These are phyloP conservation scores for Lentinula boryana DNA, from an alignment of 768 basidiomycete genomes.

Conservation along the genomic window DNA sequence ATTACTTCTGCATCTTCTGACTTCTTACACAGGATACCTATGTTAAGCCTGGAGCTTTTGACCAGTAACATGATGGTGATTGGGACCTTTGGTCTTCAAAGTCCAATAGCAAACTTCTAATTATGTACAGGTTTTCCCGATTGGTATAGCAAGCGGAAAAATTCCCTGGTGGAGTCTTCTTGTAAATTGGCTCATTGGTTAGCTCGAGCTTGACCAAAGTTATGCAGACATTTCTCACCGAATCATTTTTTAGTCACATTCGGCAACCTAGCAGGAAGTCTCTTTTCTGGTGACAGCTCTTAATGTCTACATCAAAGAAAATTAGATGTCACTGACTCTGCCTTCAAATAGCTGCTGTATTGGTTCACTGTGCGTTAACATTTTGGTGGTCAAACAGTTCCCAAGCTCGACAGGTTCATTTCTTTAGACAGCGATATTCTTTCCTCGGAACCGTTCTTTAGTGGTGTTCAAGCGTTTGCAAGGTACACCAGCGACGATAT, in stretches of 20 bases:
- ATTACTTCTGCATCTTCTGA: not conserved
- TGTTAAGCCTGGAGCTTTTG: conserved; percentile 63
- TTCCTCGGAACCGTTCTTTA: conserved; percentile 49
- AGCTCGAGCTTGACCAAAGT: conserved; percentile 2
- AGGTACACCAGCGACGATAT: conserved; percentile 33
- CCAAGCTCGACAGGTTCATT: not conserved
- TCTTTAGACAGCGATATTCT: conserved; percentile 52
- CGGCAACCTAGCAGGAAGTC: conserved; percentile 62
- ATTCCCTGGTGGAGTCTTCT: conserved; percentile 69
- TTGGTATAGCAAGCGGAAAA: conserved; percentile 55
- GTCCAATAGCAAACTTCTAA: not conserved
- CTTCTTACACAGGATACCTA: conserved; percentile 47
- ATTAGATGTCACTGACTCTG: conserved; percentile 44
- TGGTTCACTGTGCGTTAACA: not conserved
- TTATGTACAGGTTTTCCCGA: conserved; percentile 51
- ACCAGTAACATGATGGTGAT: conserved; percentile 75
- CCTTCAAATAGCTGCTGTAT: not conserved
- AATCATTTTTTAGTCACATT: conserved; percentile 38
- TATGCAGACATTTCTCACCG: not conserved
- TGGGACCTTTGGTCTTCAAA: not conserved
- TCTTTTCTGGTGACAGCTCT: conserved; percentile 64
- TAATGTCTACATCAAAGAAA: not conserved
- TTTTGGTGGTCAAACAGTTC: not conserved
- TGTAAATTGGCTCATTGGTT: conserved; percentile 66
- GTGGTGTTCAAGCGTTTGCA: conserved; percentile 47